These are phyloP conservation scores for Tephrocybe sp. DNA, from an alignment of 768 basidiomycete species.

Conservation along the genomic window DNA sequence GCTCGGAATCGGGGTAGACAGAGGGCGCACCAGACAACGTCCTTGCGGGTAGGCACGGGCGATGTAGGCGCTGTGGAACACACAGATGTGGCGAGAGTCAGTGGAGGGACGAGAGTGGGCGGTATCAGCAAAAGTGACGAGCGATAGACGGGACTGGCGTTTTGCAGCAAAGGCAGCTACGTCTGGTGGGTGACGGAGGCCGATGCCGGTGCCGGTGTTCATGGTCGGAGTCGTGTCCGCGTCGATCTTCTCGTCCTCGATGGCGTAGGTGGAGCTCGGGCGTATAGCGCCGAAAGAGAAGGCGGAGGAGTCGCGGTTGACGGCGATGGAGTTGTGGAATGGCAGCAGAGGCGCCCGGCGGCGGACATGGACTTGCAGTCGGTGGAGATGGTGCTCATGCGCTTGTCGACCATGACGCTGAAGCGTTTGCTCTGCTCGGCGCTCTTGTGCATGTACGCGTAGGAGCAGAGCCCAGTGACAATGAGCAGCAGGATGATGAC, in stretches of 20 bases:
- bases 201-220: slow-evolving; percentile 42
- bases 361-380: slow-evolving; percentile 77
- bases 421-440: slow-evolving; percentile 57
- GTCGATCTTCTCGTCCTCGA: slow-evolving; percentile 39
- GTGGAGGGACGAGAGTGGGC: slow-evolving; percentile 34
- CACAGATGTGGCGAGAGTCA: slow-evolving; percentile 38
- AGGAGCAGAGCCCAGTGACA: slow-evolving; percentile 45
- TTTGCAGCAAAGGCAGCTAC: slow-evolving; percentile 26
- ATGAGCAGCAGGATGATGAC: slow-evolving; percentile 65
- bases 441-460: slow-evolving; percentile 45
- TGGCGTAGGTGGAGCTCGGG: slow-evolving; percentile 34
- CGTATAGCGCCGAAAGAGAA: slow-evolving; percentile 65
- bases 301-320: slow-evolving; percentile 39
- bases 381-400: slow-evolving; percentile 78
- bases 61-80: slow-evolving; percentile 39
- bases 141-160: slow-evolving; percentile 49
- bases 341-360: slow-evolving; percentile 70
- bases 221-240: slow-evolving; percentile 30
- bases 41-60: slow-evolving; percentile 31
- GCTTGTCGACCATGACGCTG: slow-evolving; percentile 70
- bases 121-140: slow-evolving; percentile 69
- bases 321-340: slow-evolving; percentile 65
- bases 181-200: slow-evolving; percentile 48
- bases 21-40: slow-evolving; percentile 6
- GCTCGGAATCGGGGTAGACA: slow-evolving; percentile 17